phyloP scores from a whole-genome alignment of 2,329 filamentous ascomycete genomes.

The Tympanopsis confertula region DNA sequence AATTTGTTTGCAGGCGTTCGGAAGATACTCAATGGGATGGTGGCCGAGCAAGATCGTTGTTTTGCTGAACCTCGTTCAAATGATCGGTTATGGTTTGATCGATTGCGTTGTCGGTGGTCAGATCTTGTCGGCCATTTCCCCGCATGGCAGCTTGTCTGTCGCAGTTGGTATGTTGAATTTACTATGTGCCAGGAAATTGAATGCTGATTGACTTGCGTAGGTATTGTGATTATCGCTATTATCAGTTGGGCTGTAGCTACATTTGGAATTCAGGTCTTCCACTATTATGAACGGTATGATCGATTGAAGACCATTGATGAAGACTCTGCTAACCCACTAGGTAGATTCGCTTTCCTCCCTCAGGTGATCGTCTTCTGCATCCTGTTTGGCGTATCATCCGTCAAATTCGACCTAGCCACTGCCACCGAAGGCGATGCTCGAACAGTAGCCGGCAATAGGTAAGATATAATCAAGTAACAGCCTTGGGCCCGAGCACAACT shows the following conservation, averaged over 20 bases:
- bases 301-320: conserved; percentile 6
- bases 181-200: too few relatives aligned
- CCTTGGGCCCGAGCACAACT: too few relatives aligned
- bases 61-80: conserved; percentile 44
- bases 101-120: conserved; percentile 49
- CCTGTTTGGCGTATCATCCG: conserved; percentile 39
- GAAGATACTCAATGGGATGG: conserved; percentile 48
- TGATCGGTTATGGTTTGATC: conserved; percentile 45
- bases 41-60: conserved; percentile 49
- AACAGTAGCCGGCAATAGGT: conserved; percentile 26
- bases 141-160: conserved; percentile 35
- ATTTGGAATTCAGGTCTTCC: conserved; percentile 47
- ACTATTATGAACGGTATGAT: conserved; percentile 42
- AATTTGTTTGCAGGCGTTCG: conserved; percentile 26
- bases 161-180: conserved; percentile 38
- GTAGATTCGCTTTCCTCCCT: conserved; percentile 40
- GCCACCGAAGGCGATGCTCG: conserved; percentile 30
- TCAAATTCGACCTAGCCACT: conserved; percentile 36
- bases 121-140: conserved; percentile 45
- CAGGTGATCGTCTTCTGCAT: conserved; percentile 42
- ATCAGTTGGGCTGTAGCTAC: conserved; percentile 45
- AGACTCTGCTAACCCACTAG: too few relatives aligned
- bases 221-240: conserved; percentile 42
- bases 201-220: too few relatives aligned
- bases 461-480: too few relatives aligned